Percentiles rank a stretch among this genome's conserved stretches.
Evolutionary conservation across 1,284 basidiomycete genomes (phyloP).

Genomic region (Fomitiporia mediterranea): DNA sequence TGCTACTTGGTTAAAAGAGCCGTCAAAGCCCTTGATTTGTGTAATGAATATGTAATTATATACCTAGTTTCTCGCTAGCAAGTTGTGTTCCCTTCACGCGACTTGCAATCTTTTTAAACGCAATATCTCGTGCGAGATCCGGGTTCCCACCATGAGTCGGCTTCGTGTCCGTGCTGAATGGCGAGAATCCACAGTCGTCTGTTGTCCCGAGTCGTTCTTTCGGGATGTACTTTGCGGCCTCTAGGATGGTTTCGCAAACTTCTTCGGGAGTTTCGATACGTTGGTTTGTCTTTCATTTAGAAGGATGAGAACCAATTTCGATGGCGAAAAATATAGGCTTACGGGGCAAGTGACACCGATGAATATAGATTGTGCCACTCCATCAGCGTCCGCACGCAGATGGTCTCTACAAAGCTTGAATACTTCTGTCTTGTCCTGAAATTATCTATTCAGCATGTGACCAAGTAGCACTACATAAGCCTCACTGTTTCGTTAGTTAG

Average conservation of each 20-base stretch:
- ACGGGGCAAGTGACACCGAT: conserved; percentile 24
- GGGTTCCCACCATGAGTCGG: conserved; percentile 22
- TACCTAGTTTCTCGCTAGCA: conserved; percentile 22
- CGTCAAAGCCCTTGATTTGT: too few relatives aligned
- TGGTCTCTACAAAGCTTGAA: conserved; percentile 8
- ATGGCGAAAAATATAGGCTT: neutral
- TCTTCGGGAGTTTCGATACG: conserved; percentile 23
- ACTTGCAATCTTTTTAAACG: conserved; percentile 24
- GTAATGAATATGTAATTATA: conserved; percentile 4
- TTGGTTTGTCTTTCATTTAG: neutral
- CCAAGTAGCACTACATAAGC: neutral
- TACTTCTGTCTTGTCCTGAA: conserved; percentile 21
- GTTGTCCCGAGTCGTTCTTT: conserved; percentile 24
- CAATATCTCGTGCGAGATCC: conserved; percentile 24
- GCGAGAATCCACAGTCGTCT: conserved; percentile 27
- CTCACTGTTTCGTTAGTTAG: conserved; percentile 20
- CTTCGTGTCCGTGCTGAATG: conserved; percentile 24
- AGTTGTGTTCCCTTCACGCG: conserved; percentile 23
- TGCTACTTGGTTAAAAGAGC: too few relatives aligned
- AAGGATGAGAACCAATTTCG: neutral
- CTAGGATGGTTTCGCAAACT: conserved; percentile 20
- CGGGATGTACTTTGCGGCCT: conserved; percentile 24
- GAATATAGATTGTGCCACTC: conserved; percentile 21
- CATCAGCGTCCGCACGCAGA: neutral
- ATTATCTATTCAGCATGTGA: neutral